These are phyloP conservation scores for Echinosophora koreensis DNA, from an alignment of 306 rosid species.

Conservation along the genomic window DNA sequence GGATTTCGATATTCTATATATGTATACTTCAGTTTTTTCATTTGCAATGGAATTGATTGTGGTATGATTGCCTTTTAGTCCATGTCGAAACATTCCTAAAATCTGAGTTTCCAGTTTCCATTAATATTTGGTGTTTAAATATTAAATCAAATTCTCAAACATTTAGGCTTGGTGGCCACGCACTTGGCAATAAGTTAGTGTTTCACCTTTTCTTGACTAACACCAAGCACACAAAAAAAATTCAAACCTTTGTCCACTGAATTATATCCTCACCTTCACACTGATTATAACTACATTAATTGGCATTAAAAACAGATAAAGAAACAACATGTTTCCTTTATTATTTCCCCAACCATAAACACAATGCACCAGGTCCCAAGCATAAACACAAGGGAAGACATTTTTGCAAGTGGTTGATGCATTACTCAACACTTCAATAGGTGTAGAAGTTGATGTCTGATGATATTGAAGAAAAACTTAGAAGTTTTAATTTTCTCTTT, in stretches of 20 bases:
- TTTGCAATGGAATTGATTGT: conserved; percentile 37
- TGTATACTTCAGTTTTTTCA: conserved; percentile 46
- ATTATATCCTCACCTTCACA: conserved; percentile 55
- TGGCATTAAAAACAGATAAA: conserved; percentile 33
- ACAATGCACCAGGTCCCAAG: conserved; percentile 13
- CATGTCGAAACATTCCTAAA: conserved; percentile 11
- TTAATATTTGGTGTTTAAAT: conserved; percentile 47
- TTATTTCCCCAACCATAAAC: conserved; percentile 23
- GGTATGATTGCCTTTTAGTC: conserved; percentile 33
- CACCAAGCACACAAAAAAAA: not conserved
- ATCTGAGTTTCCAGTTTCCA: conserved; percentile 18
- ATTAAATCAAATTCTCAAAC: conserved; percentile 43
- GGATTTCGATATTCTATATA: conserved; percentile 14
- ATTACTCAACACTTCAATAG: conserved; percentile 11
- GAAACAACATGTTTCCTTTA: conserved; percentile 22
- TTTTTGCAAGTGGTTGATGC: not conserved
- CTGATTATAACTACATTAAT: conserved; percentile 53
- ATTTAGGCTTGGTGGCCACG: not conserved
- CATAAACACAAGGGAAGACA: not conserved
- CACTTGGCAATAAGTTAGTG: no score
- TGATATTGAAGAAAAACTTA: conserved; percentile 4
- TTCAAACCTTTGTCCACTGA: conserved; percentile 46
- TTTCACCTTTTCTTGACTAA: no score
- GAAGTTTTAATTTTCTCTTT: conserved; percentile 32
- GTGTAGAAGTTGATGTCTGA: conserved; percentile 11